Percentiles rank a stretch among this genome's conserved stretches.
These are phyloP conservation scores for Lyophyllum atratum DNA, from an alignment of 768 basidiomycete species.

Conservation along the genomic window DNA sequence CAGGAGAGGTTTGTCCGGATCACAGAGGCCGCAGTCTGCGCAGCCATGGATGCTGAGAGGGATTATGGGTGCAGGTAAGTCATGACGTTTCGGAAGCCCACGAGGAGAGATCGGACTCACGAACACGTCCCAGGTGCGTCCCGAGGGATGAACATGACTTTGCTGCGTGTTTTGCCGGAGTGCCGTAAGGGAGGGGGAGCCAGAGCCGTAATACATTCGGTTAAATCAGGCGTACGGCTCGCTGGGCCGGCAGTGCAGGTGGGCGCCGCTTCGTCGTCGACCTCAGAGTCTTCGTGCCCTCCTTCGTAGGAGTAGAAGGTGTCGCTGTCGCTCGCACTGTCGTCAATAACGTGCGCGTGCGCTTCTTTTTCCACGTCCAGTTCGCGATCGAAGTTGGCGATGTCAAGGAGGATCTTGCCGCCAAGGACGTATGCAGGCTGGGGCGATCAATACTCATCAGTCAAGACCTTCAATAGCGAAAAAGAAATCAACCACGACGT, in stretches of 20 bases:
- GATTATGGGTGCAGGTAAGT: neutral
- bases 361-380: neutral
- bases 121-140: conserved; percentile 19
- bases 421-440: conserved; percentile 1
- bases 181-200: conserved; percentile 17
- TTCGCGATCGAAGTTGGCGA: conserved; percentile 12
- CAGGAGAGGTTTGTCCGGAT: conserved; percentile 10
- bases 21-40: conserved; percentile 15
- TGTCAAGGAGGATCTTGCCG: conserved; percentile 16
- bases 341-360: neutral
- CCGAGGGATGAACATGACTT: conserved; percentile 17
- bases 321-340: conserved; percentile 8
- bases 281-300: neutral
- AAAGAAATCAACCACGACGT: neutral
- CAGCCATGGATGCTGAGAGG: conserved; percentile 14
- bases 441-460: neutral
- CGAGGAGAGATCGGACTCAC: conserved; percentile 11
- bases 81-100: neutral
- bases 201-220: conserved; percentile 13
- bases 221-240: neutral
- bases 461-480: neutral
- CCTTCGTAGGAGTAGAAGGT: conserved; percentile 14
- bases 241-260: neutral
- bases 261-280: neutral
- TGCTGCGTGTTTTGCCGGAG: conserved; percentile 18